Evolutionary conservation across 208 protist species (phyloP).

Genomic region (Entamoeba invadens): DNA sequence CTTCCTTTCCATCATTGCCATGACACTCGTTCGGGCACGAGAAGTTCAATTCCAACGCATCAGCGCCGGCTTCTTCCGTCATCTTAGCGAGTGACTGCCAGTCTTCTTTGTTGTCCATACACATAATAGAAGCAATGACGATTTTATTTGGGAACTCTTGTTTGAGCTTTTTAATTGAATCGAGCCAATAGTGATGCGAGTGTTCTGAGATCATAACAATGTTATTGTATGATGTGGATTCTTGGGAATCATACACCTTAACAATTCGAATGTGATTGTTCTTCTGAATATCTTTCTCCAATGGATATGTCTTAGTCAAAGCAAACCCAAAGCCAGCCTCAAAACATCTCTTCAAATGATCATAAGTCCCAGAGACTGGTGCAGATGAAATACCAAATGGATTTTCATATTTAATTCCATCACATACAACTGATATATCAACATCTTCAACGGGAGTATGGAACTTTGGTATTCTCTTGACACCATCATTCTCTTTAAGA

Average conservation of each 20-base stretch:
- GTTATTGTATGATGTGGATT: slow-evolving; percentile 39
- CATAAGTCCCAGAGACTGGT: slow-evolving; percentile 40
- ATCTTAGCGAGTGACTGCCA: slow-evolving; percentile 53
- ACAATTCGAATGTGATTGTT: slow-evolving; percentile 64
- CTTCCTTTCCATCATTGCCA: background rate
- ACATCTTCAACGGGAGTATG: slow-evolving; percentile 5
- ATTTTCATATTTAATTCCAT: slow-evolving; percentile 62
- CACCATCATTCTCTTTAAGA: background rate
- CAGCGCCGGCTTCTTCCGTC: slow-evolving; percentile 45
- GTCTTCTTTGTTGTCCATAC: slow-evolving; percentile 49
- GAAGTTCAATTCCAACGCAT: slow-evolving; percentile 65
- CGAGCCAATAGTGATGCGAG: slow-evolving; percentile 43
- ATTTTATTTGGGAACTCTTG: slow-evolving; percentile 56
- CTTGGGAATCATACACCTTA: slow-evolving; percentile 21
- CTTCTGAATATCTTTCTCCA: slow-evolving; percentile 57
- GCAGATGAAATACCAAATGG: slow-evolving; percentile 64
- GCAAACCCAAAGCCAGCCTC: slow-evolving; percentile 62
- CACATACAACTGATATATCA: slow-evolving; percentile 47
- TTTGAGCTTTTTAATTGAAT: slow-evolving; percentile 58
- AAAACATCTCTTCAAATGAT: slow-evolving; percentile 42
- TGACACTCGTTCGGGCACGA: slow-evolving; percentile 67
- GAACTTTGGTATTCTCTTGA: background rate
- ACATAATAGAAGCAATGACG: slow-evolving; percentile 63
- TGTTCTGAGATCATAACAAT: slow-evolving; percentile 40
- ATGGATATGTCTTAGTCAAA: slow-evolving; percentile 63